Base-by-base conservation (phyloP, 2,329 filamentous ascomycete genomes). In the Apiospora aurea region DNA sequence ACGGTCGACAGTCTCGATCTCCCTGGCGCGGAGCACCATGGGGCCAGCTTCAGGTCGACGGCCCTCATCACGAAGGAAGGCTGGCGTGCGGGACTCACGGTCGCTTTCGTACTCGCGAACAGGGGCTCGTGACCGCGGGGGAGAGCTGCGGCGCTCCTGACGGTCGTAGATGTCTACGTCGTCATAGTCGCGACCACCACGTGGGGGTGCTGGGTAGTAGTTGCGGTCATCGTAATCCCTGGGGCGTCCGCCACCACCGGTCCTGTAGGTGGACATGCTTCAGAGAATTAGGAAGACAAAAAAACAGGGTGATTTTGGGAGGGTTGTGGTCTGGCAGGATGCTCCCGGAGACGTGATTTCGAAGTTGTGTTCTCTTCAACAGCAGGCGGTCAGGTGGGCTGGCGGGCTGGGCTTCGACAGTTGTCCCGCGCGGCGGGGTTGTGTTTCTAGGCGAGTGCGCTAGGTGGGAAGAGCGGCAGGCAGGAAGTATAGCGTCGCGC, bases 1-100 rank as follows among this genome's bases (percentile, higher is more conserved):
- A 57, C 83, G 81, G 78, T 89, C 87, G 72, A 87, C 77, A 0
- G 85, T 88, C 81, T 90, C 88, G 69, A 89, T 82, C 71, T 90
- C 87, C 66, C 87, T 84, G 75, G 86, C 82, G 69, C 88, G 85
- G 67, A 90, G 83, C 24, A 90, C 88, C 76, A 90, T 79, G 49
- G 85, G 83, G 3, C 87, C 80, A 38, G 84, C 80, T 72, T 89
- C 87, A 38, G 79, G 72, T 18, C 85, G 85, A 71, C 86, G 83
- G 41, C 75, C 79, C 53, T 88, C 87, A 2, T 88, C 85, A 69
- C 87, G 85, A 72, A 90, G 79, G 76, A 89, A 89, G 70, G 84
- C 81, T 2, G 86, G 87, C 57, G 85, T 81, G 57, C 85, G 83
- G 71, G 80, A 78, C n/a, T 85, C 84, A 64, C 81, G 79, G 71